A percentile compares a stretch with the other conserved stretches of the same genome.
These are phyloP conservation scores for Syzygium aromaticum DNA, from an alignment of 345 rosid species.

Conservation along the genomic window DNA sequence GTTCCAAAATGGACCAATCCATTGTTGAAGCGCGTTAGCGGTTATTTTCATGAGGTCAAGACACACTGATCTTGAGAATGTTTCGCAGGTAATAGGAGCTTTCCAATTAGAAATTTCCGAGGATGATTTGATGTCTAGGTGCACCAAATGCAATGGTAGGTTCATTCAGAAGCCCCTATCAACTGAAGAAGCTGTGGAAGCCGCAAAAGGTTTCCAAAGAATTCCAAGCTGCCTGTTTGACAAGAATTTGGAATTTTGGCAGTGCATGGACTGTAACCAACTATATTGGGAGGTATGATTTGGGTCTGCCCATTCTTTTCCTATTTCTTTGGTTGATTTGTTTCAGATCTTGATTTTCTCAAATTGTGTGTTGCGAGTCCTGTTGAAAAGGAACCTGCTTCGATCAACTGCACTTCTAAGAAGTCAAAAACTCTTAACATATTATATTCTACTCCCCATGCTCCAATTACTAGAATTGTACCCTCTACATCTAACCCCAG, in stretches of 20 bases:
- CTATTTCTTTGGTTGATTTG: not conserved
- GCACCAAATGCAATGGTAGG: constrained; percentile 91
- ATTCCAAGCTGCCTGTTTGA: constrained; percentile 78
- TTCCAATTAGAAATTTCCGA: constrained; percentile 63
- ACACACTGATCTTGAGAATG: not conserved
- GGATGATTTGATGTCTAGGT: constrained; percentile 83
- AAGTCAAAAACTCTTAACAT: not conserved
- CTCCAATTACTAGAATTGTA: not conserved
- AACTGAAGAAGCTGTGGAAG: constrained; percentile 84
- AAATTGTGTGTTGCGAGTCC: not conserved
- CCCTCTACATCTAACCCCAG: not conserved
- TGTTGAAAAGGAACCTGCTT: not conserved
- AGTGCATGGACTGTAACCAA: constrained; percentile 91
- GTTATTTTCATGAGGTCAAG: not conserved
- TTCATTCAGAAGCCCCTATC: constrained; percentile 77
- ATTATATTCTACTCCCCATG: not conserved
- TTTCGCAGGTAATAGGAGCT: constrained; percentile 58
- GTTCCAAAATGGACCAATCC: not conserved
- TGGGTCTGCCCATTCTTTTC: not conserved
- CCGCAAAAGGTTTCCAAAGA: constrained; percentile 90
- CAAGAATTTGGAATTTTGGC: constrained; percentile 90
- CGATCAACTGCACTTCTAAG: not conserved
- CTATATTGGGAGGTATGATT: constrained; percentile 91
- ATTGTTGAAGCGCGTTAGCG: not conserved
- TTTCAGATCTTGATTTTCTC: not conserved